These are phyloP conservation scores for Pholiota conissans DNA, from an alignment of 768 basidiomycete species.

Conservation along the genomic window DNA sequence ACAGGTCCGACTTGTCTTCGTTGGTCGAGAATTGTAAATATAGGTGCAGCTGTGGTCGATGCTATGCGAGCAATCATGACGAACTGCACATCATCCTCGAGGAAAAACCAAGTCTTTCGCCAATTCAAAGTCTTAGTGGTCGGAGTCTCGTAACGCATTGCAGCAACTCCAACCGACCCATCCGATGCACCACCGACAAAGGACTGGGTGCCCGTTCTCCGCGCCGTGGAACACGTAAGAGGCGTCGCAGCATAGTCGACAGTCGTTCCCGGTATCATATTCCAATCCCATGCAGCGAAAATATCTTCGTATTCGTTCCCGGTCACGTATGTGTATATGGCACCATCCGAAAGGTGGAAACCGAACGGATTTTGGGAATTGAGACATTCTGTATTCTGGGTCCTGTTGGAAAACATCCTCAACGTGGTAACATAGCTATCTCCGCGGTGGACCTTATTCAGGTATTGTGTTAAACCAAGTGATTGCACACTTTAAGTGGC, in stretches of 20 bases:
- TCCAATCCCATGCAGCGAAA: conserved; percentile 72
- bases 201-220: conserved; percentile 41
- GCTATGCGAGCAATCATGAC: conserved; percentile 56
- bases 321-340: conserved; percentile 56
- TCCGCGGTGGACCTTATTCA: conserved; percentile 61
- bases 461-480: conserved; percentile 18
- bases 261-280: conserved; percentile 69
- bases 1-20: conserved; percentile 43
- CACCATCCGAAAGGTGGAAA: conserved; percentile 68
- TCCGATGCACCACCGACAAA: conserved; percentile 69
- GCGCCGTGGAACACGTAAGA: conserved; percentile 43
- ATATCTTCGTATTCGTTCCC: conserved; percentile 75
- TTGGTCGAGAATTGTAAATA: conserved; percentile 68
- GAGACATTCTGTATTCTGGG: conserved; percentile 58
- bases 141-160: conserved; percentile 68
- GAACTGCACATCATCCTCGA: conserved; percentile 58
- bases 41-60: conserved; percentile 41
- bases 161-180: conserved; percentile 52
- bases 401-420: conserved; percentile 60
- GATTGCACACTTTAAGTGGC: neutral
- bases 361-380: conserved; percentile 64
- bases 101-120: conserved; percentile 74
- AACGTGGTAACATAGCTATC: conserved; percentile 53
- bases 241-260: conserved; percentile 56
- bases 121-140: conserved; percentile 48